phyloP scores from a whole-genome alignment of 2,329 filamentous ascomycete species.

The Byssochlamys sp. region DNA sequence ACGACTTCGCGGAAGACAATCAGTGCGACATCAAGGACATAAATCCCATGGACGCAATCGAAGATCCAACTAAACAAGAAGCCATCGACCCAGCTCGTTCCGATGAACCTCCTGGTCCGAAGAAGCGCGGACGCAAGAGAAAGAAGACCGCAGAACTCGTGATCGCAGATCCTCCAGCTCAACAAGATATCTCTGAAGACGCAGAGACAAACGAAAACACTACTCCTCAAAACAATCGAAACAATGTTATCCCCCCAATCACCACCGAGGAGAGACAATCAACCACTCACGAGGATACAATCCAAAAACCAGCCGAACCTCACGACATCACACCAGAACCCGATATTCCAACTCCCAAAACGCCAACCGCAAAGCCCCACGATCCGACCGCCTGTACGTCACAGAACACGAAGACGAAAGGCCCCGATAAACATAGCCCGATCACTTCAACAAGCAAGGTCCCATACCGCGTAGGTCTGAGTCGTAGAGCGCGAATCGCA shows the following conservation, averaged over 20 bases:
- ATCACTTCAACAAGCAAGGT: conserved; percentile 30
- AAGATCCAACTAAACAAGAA: not conserved
- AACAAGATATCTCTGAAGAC: not conserved
- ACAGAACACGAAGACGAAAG: conserved; percentile 10
- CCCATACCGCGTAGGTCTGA: conserved; percentile 40
- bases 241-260: not conserved
- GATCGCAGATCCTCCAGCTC: conserved; percentile 2
- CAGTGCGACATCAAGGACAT: conserved; percentile 4
- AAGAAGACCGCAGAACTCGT: conserved; percentile 24
- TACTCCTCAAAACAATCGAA: conserved; percentile 5
- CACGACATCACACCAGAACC: not conserved
- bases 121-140: conserved; percentile 36
- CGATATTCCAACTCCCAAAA: not conserved
- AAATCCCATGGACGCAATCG: not conserved
- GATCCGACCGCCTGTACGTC: not conserved
- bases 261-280: conserved; percentile 3
- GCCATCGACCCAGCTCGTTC: not conserved
- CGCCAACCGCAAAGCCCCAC: not conserved
- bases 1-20: not conserved
- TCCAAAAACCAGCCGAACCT: not conserved
- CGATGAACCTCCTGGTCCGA: conserved; percentile 16
- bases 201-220: not conserved
- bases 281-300: not conserved
- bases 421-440: conserved; percentile 32
- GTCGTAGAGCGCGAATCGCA: conserved; percentile 39